Conservation (phyloP, 139 green algal genomes). For the Penium margaritaceum region DNA sequence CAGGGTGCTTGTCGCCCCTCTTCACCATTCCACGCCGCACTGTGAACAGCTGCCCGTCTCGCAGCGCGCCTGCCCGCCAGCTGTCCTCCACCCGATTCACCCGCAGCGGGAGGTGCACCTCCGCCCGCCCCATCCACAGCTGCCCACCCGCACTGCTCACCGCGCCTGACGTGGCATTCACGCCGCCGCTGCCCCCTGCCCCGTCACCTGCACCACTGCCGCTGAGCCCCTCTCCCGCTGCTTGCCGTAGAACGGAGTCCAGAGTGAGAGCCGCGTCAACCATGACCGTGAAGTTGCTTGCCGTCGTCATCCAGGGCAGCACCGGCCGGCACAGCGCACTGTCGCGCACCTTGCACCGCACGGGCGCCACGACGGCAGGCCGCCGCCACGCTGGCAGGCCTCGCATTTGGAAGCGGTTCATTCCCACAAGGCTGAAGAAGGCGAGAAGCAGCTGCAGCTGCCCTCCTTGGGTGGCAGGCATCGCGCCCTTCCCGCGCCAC, state of each 20-base stretch:
- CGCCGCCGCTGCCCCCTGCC: not conserved
- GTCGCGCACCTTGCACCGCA: not conserved
- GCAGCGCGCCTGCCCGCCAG: not conserved
- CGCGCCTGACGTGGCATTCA: not conserved
- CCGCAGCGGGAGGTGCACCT: not conserved
- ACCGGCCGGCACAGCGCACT: not conserved
- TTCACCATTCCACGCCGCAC: slow-evolving; percentile 15
- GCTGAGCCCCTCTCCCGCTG: no score
- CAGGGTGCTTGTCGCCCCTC: slow-evolving; percentile 4
- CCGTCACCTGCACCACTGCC: no score
- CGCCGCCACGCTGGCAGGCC: not conserved
- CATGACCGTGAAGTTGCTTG: not conserved
- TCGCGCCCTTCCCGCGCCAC: not conserved
- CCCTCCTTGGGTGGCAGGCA: slow-evolving; percentile 3
- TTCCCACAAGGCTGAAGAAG: slow-evolving; percentile 6
- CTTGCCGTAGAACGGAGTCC: no score
- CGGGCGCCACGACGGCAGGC: not conserved
- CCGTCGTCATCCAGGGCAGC: slow-evolving; percentile 2
- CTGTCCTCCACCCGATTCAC: slow-evolving; percentile 23
- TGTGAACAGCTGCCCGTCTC: slow-evolving; percentile 10
- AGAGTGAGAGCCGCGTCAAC: no score
- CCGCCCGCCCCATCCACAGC: slow-evolving; percentile 10
- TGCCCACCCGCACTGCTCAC: not conserved
- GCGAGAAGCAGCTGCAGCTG: slow-evolving; percentile 17
- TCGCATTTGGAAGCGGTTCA: slow-evolving; percentile 24